Evolutionary conservation across 257 asterid species (phyloP).

Genomic region (Ilex aquifolium): DNA sequence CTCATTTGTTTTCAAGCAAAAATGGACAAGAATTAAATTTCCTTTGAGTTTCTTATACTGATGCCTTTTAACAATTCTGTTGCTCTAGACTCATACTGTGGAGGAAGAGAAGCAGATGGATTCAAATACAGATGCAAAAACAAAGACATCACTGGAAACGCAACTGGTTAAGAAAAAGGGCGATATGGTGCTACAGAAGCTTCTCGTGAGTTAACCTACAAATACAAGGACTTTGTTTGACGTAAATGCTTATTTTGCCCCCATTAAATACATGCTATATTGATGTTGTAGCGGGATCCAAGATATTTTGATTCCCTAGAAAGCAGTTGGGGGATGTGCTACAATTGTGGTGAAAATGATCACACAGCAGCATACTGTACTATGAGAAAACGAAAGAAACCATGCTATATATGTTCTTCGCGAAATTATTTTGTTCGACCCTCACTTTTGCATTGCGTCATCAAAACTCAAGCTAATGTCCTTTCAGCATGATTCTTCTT

Average conservation of each 20-base stretch:
- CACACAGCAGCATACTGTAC: background rate
- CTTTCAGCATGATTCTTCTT: too few species aligned
- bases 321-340: conserved; percentile 3
- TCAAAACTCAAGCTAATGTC: too few species aligned
- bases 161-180: conserved; percentile 12
- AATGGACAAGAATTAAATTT: too few species aligned
- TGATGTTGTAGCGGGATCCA: conserved; percentile 29
- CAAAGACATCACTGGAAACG: background rate
- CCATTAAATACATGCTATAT: background rate
- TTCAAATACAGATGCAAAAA: background rate
- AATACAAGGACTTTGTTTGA: background rate
- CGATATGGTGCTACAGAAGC: conserved; percentile 17
- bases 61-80: too few species aligned
- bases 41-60: too few species aligned
- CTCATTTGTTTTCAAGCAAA: too few species aligned
- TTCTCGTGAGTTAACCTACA: conserved; percentile 17
- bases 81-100: background rate
- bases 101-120: background rate
- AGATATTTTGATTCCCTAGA: conserved; percentile 23
- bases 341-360: conserved; percentile 13
- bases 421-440: background rate
- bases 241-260: conserved; percentile 3
- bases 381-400: conserved; percentile 8
- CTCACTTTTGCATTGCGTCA: background rate
- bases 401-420: conserved; percentile 21